Percentiles rank a stretch among this genome's conserved stretches.
Conservation (phyloP, 805 yeast genomes). For the Teunomyces gatunensis region DNA sequence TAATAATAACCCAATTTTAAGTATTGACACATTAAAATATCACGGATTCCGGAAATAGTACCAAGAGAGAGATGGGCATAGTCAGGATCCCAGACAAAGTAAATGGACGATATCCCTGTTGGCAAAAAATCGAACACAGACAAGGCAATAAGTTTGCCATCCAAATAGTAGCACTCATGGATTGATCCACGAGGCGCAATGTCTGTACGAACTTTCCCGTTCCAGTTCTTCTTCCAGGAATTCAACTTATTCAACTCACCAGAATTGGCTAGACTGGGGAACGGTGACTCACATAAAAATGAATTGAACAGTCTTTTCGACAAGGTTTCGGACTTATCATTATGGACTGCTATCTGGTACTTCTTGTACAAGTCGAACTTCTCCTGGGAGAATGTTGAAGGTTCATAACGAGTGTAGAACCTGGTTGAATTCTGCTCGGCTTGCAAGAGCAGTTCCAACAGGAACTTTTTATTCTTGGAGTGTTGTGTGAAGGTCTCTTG, state of each 20-base stretch:
- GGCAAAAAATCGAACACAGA: constrained; percentile 80
- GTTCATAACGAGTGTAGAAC: constrained; percentile 49
- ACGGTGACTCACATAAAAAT: constrained; percentile 72
- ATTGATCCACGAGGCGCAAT: constrained; percentile 49
- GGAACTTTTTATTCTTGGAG: constrained; percentile 13
- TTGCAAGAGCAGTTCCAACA: constrained; percentile 30
- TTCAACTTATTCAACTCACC: constrained; percentile 42
- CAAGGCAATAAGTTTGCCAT: constrained; percentile 64
- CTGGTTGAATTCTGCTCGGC: constrained; percentile 37
- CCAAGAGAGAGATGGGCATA: constrained; percentile 70
- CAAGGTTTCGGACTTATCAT: constrained; percentile 52
- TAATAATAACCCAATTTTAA: constrained; percentile 58
- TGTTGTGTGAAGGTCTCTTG: constrained; percentile 12
- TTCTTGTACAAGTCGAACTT: constrained; percentile 62
- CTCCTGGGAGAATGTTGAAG: constrained; percentile 50
- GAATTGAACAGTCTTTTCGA: constrained; percentile 49
- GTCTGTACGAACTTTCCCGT: neutral
- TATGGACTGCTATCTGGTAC: constrained; percentile 72
- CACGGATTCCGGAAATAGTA: constrained; percentile 71
- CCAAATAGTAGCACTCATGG: constrained; percentile 75
- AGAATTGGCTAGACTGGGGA: constrained; percentile 26
- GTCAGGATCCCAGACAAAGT: constrained; percentile 86
- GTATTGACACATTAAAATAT: constrained; percentile 52
- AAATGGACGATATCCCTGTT: constrained; percentile 73
- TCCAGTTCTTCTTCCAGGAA: constrained; percentile 35